A percentile compares a stretch with the other conserved stretches of the same genome.
phyloP scores from a whole-genome alignment of 2,329 filamentous ascomycete species.

The Nothopassalora personata region DNA sequence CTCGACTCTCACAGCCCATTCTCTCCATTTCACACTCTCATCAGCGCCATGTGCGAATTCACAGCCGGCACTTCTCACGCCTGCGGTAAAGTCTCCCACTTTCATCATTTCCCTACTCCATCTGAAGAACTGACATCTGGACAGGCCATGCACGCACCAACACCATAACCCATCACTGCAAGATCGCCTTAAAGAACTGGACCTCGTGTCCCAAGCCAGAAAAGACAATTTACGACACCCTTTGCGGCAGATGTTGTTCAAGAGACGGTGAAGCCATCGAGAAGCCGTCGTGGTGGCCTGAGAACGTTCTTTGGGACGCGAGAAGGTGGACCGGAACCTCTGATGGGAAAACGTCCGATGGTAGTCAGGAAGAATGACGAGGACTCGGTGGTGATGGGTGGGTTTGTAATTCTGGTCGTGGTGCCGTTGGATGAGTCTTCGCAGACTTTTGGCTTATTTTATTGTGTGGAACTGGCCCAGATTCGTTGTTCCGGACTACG shows the following conservation, averaged over 20 bases:
- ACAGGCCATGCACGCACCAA: slow-evolving; percentile 6
- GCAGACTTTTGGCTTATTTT: no score
- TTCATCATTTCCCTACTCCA: background rate
- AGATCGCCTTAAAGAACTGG: background rate
- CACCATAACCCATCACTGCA: slow-evolving; percentile 2
- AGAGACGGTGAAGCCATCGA: background rate
- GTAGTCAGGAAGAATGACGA: background rate
- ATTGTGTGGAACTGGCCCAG: no score
- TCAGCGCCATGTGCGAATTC: slow-evolving; percentile 8
- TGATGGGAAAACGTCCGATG: background rate
- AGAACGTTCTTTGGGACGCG: background rate
- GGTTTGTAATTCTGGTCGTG: no score
- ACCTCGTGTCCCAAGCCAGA: background rate
- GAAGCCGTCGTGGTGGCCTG: slow-evolving; percentile 2
- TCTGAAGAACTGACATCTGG: background rate
- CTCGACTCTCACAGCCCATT: background rate
- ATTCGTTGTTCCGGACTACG: background rate
- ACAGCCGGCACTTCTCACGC: slow-evolving; percentile 5
- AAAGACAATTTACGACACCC: background rate
- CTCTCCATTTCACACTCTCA: background rate
- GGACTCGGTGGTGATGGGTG: background rate
- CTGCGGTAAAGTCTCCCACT: background rate
- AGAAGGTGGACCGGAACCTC: background rate
- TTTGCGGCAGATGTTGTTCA: background rate
- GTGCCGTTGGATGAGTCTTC: no score